phyloP scores from a whole-genome alignment of 2,329 filamentous ascomycete species.

The Colletotrichum musae region DNA sequence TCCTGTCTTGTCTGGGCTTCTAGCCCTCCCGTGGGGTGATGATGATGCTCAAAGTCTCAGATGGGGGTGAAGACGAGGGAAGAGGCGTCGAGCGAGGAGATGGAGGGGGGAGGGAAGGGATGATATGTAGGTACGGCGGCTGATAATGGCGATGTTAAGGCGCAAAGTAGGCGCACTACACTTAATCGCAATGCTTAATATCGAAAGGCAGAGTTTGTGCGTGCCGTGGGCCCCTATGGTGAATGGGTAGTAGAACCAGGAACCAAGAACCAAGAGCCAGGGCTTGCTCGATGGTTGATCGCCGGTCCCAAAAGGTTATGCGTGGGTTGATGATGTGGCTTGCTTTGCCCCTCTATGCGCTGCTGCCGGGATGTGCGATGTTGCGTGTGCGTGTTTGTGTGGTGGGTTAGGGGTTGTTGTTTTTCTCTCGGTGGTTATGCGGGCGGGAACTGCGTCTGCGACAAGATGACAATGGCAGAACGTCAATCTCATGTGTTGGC shows the following conservation, averaged over 20 bases:
- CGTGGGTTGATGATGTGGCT: constrained; percentile 36
- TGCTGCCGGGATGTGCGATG: constrained; percentile 26
- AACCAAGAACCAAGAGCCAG: background rate
- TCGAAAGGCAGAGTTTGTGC: too few species aligned
- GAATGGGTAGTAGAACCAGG: too few species aligned
- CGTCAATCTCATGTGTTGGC: constrained; percentile 23
- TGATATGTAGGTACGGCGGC: constrained; percentile 26
- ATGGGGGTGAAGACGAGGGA: background rate
- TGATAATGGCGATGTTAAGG: too few species aligned
- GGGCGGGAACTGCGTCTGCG: constrained; percentile 12
- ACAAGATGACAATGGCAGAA: constrained; percentile 32
- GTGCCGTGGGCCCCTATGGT: too few species aligned
- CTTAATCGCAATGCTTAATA: too few species aligned
- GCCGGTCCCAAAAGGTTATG: constrained; percentile 18
- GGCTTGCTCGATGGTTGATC: constrained; percentile 16
- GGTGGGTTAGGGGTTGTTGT: constrained; percentile 28
- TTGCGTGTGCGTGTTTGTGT: constrained; percentile 13
- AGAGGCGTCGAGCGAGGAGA: background rate
- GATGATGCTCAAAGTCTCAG: background rate
- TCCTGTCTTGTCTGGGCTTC: constrained; percentile 2
- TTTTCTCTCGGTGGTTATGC: constrained; percentile 20
- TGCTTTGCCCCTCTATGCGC: constrained; percentile 12
- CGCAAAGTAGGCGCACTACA: too few species aligned
- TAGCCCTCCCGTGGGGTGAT: constrained; percentile 27
- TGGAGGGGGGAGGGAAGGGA: background rate